Evolutionary conservation across 2,329 filamentous ascomycete genomes (phyloP), one percentile per base, ranked within the genome.

Genomic region (Colletotrichum euphorbiae): DNA sequence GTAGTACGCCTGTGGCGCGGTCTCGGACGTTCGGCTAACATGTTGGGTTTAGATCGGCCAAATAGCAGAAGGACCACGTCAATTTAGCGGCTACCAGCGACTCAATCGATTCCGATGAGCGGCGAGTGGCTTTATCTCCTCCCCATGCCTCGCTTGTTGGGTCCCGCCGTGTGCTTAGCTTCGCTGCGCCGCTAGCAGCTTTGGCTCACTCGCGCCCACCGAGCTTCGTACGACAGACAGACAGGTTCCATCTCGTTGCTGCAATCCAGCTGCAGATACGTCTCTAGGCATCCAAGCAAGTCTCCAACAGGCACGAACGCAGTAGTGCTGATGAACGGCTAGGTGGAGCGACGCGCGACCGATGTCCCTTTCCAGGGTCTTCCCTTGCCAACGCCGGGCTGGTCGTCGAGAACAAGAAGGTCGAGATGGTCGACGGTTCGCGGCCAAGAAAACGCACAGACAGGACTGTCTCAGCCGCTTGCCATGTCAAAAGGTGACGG

Each of bases 391-490:
- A 17, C 45, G 28, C 46, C 51, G 38, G 52, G 45, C 45, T 63
- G 51, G 46, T 63, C 36, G 11, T 58, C 38, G 31, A 33, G 43
- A 57, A 57, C 36, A 24, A 67, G 51, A 57, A 67, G 51, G 43
- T 51, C 57, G n/a, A 21, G 28, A 48, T 50, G 33, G 31, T 19
- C 50, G 28, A 12, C 54, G 36, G 17, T n/a, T 9, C 31, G 12
- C 31, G 48, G 48, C 28, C 42, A 33, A 58, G 52, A 42, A 50
- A 6, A 33, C 8, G 17, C 21, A 6, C 8, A 13, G 38, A 24
- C 31, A 9, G 24, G 43, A 28, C 8, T 21, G 40, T 51, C 40
- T 9, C 42, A 5, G 13, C 24, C 11, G 61, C 33, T n/a, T 40
- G 24, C 8, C 33, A 28, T 15, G 48, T n/a, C 21, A 31, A 42